These are phyloP conservation scores for Aspergillus unguis DNA, from an alignment of 2,329 filamentous ascomycete genomes.

Conservation along the genomic window DNA sequence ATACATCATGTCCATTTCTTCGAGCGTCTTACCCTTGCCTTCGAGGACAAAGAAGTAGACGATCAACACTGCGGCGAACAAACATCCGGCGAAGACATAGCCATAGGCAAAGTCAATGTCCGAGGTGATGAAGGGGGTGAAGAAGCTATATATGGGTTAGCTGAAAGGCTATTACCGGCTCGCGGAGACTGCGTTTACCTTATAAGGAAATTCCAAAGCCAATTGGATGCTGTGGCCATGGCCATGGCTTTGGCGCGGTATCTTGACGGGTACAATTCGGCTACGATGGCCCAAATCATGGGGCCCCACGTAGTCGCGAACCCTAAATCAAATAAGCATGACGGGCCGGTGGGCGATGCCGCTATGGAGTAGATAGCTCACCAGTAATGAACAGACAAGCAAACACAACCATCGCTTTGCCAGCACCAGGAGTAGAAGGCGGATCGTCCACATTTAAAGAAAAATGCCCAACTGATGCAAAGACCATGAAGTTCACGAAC, in stretches of 20 bases:
- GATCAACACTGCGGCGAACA: conserved; percentile 59
- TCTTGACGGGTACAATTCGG: conserved; percentile 41
- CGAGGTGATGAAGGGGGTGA: conserved; percentile 71
- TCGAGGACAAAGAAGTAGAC: conserved; percentile 72
- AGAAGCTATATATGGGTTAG: conserved; percentile 48
- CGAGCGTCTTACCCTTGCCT: conserved; percentile 64
- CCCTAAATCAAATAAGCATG: conserved; percentile 38
- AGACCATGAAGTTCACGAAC: conserved; percentile 62
- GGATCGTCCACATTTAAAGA: conserved; percentile 37
- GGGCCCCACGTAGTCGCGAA: conserved; percentile 69
- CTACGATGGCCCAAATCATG: conserved; percentile 30
- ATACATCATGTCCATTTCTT: conserved; percentile 75
- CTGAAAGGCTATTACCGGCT: not conserved
- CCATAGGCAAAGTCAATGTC: conserved; percentile 71
- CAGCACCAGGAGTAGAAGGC: conserved; percentile 46
- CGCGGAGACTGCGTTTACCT: conserved; percentile 31
- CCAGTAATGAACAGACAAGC: conserved; percentile 69
- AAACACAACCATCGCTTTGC: conserved; percentile 66
- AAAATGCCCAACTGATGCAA: conserved; percentile 57
- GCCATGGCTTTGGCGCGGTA: conserved; percentile 70
- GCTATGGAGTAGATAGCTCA: conserved; percentile 1
- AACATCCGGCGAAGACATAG: conserved; percentile 72
- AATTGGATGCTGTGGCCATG: conserved; percentile 70
- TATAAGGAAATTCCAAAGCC: conserved; percentile 68
- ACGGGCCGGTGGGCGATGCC: not conserved